Evolutionary conservation across 345 rosid species (phyloP).

Genomic region (Lepidium aucheri): DNA sequence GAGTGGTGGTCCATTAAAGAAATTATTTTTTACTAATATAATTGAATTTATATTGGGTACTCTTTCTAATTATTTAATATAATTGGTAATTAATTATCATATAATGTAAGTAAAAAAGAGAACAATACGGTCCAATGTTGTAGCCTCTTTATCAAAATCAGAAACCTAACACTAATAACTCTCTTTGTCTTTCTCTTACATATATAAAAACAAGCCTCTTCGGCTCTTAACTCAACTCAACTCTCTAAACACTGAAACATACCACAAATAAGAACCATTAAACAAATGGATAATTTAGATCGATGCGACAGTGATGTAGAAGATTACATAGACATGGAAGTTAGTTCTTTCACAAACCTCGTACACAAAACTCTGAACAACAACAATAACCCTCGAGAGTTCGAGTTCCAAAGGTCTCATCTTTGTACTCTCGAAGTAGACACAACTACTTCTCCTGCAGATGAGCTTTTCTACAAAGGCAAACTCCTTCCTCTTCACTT

Average conservation of each 20-base stretch:
- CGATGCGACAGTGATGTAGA: constrained; percentile 43
- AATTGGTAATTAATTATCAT: not conserved
- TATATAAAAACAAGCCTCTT: constrained; percentile 16
- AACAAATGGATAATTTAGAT: constrained; percentile 40
- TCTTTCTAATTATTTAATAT: not conserved
- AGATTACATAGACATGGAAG: constrained; percentile 88
- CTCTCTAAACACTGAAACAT: constrained; percentile 12
- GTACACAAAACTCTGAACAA: constrained; percentile 29
- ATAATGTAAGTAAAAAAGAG: not conserved
- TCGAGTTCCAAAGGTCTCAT: constrained; percentile 82
- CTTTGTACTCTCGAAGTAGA: constrained; percentile 37
- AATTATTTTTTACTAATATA: not conserved
- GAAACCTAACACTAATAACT: constrained; percentile 22
- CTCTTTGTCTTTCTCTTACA: not conserved
- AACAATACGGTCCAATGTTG: constrained; percentile 14
- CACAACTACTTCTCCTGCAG: constrained; percentile 67
- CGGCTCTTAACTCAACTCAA: not conserved
- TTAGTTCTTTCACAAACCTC: constrained; percentile 48
- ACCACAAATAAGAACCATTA: not conserved
- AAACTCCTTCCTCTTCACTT: constrained; percentile 89
- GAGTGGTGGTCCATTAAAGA: constrained; percentile 18
- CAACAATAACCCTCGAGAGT: constrained; percentile 57
- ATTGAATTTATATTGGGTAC: not conserved
- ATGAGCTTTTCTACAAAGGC: constrained; percentile 93
- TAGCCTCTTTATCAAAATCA: constrained; percentile 23